A percentile compares a stretch with the other conserved stretches of the same genome.
phyloP scores from a whole-genome alignment of 768 basidiomycete genomes.

The Collybia sordida region DNA sequence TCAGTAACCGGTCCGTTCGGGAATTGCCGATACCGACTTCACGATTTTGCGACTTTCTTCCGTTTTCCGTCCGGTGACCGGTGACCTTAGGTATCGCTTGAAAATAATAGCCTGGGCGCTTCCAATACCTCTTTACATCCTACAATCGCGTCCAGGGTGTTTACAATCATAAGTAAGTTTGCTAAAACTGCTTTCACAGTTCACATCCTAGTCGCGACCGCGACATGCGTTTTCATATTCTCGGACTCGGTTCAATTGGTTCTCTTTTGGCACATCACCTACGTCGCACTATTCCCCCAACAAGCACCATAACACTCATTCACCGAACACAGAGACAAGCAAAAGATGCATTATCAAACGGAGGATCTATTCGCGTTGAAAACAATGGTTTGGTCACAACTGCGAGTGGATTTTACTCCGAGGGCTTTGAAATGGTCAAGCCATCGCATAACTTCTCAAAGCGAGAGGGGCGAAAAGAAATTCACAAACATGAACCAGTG shows the following conservation, averaged over 20 bases:
- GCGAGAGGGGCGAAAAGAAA: conserved; percentile 6
- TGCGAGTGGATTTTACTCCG: conserved; percentile 47
- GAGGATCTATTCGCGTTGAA: conserved; percentile 47
- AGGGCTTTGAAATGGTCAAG: conserved; percentile 36
- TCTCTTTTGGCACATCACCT: conserved; percentile 81
- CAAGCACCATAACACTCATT: conserved; percentile 66
- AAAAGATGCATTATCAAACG: conserved; percentile 26
- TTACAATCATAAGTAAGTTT: background rate
- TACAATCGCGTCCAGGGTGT: background rate
- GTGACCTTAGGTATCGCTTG: too few relatives aligned
- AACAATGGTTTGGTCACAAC: conserved; percentile 41
- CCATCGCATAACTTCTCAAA: background rate
- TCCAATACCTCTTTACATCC: background rate
- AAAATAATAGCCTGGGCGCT: background rate
- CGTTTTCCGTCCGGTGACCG: background rate
- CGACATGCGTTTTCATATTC: conserved; percentile 69
- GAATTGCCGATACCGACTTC: background rate
- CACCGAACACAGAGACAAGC: conserved; percentile 51
- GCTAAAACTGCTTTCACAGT: conserved; percentile 3
- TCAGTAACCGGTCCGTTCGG: too few relatives aligned
- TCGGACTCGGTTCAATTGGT: conserved; percentile 84
- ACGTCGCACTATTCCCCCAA: conserved; percentile 51
- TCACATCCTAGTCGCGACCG: background rate
- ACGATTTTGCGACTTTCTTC: background rate
- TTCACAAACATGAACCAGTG: background rate